Evolutionary conservation across 176 grass and related monocot genomes (phyloP).

Genomic region (Triticum aestivum): DNA sequence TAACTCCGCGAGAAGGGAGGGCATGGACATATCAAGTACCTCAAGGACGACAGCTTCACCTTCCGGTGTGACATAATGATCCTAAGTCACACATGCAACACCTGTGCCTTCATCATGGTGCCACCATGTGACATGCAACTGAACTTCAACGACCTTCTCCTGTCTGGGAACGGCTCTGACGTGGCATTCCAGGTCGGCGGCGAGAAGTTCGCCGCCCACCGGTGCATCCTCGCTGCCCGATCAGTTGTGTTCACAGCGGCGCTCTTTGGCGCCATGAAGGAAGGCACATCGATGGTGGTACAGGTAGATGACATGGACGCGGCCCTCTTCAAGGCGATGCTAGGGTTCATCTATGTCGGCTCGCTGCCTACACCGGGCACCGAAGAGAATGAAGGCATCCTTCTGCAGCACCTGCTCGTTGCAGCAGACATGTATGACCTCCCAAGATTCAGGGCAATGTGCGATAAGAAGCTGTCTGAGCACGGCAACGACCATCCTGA

Average conservation of each 20-base stretch:
- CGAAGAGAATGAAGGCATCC: too few relatives aligned
- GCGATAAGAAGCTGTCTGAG: not conserved
- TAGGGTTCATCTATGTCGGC: not conserved
- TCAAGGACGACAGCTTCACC: not conserved
- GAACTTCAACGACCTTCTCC: constrained; percentile 14
- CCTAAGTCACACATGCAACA: not conserved
- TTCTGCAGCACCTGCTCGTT: not conserved
- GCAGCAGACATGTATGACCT: not conserved
- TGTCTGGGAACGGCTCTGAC: not conserved
- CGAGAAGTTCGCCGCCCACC: not conserved
- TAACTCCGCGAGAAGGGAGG: too few relatives aligned
- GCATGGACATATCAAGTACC: too few relatives aligned
- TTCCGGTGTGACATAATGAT: not conserved
- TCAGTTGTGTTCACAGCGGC: constrained; percentile 20
- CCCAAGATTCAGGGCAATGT: not conserved
- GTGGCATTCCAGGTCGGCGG: constrained; percentile 29
- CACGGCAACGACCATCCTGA: not conserved
- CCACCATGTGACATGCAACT: constrained; percentile 5
- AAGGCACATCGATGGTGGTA: not conserved
- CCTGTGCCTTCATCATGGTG: not conserved
- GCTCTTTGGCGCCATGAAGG: constrained; percentile 28
- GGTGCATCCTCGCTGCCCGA: not conserved
- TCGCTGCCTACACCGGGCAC: not conserved
- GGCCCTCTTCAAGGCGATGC: not conserved
- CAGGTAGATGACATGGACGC: not conserved